phyloP scores from a whole-genome alignment of 495 filamentous ascomycete genomes.

The Friedmanniomyces endolithicus region DNA sequence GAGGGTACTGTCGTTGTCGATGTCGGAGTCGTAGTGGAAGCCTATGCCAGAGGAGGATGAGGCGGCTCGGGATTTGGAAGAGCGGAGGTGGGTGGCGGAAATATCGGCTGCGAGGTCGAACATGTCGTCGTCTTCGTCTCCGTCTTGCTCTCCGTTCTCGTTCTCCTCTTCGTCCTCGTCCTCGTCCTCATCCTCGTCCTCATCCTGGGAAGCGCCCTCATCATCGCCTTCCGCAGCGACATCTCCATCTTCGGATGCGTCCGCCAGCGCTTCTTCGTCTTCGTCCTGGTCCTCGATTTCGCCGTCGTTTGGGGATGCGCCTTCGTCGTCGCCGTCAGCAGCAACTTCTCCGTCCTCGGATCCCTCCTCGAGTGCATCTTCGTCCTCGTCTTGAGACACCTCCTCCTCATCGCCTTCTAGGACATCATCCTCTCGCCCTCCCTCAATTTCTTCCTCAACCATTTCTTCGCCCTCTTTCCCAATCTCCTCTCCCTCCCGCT shows the following conservation, averaged over 20 bases:
- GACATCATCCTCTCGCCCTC: too few species aligned
- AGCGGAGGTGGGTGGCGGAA: constrained; percentile 1
- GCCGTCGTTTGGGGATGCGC: too few species aligned
- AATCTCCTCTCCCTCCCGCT: neutral
- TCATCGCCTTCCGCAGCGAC: neutral
- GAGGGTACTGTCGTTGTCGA: constrained; percentile 19
- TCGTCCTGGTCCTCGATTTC: too few species aligned
- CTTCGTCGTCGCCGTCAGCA: constrained; percentile 2
- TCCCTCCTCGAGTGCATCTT: neutral
- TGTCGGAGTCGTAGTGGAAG: constrained; percentile 1
- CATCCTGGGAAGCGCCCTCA: neutral
- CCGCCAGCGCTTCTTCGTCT: too few species aligned
- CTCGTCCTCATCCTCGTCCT: constrained; percentile 6
- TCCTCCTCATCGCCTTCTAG: too few species aligned
- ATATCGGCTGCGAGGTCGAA: constrained; percentile 7
- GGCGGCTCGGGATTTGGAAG: too few species aligned
- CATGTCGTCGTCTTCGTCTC: constrained; percentile 23
- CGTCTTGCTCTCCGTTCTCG: constrained; percentile 4
- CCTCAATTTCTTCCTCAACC: too few species aligned
- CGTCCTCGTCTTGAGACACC: too few species aligned
- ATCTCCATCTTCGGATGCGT: too few species aligned
- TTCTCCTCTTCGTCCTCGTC: constrained; percentile 1
- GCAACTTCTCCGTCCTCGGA: neutral
- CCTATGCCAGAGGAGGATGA: too few species aligned
- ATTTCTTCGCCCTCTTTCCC: too few species aligned